These are phyloP conservation scores for Aleurites moluccanus DNA, from an alignment of 441 rosid genomes.

Conservation along the genomic window DNA sequence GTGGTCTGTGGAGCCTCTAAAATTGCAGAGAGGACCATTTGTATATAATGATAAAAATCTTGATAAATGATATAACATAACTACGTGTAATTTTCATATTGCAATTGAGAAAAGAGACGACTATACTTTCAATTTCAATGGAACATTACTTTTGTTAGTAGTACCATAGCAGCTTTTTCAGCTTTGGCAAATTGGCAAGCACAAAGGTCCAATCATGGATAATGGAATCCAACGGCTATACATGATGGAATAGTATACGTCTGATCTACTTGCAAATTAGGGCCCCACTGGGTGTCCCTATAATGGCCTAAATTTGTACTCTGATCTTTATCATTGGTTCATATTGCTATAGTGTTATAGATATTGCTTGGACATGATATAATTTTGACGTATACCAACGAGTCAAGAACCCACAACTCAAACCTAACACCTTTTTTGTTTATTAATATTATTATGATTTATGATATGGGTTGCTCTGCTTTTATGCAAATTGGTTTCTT, in stretches of 20 bases:
- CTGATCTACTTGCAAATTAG: not conserved
- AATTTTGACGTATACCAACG: conserved; percentile 9
- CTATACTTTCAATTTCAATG: not conserved
- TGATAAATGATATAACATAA: no score
- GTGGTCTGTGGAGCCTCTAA: not conserved
- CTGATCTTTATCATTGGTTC: no score
- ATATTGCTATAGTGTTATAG: no score
- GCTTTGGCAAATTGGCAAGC: conserved; percentile 11
- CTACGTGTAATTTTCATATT: not conserved
- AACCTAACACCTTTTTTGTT: no score
- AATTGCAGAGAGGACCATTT: not conserved
- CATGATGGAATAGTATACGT: not conserved
- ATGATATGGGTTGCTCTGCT: no score
- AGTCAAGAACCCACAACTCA: not conserved
- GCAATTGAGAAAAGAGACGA: not conserved
- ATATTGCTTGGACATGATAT: no score
- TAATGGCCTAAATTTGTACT: no score
- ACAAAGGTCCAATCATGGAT: conserved; percentile 31
- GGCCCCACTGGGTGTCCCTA: no score
- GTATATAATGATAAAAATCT: no score
- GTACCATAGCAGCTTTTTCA: conserved; percentile 27
- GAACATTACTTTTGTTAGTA: not conserved
- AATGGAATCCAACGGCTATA: conserved; percentile 23
- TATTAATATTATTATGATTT: no score
- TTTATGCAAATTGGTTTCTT: no score